These are phyloP conservation scores for Phallus indusiatus DNA, from an alignment of 768 basidiomycete genomes.

Conservation along the genomic window DNA sequence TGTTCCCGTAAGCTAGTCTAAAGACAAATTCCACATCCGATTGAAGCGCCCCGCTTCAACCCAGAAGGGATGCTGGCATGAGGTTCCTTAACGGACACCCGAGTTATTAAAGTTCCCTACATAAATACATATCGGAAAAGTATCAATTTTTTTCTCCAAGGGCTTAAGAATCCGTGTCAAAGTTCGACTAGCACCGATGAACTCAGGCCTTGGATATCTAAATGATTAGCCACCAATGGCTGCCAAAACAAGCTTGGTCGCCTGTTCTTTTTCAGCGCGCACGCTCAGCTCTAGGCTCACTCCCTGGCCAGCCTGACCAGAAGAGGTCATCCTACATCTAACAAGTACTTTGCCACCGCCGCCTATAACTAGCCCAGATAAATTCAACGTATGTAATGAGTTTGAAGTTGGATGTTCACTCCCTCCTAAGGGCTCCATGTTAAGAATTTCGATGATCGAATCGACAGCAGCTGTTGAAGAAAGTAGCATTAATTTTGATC, in stretches of 20 bases:
- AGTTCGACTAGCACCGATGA: background rate
- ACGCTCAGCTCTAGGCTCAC: conserved; percentile 90
- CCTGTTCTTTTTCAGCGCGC: conserved; percentile 83
- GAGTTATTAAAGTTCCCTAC: too few species aligned
- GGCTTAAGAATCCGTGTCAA: background rate
- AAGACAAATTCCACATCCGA: too few species aligned
- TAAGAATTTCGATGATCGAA: conserved; percentile 90
- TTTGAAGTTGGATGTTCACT: conserved; percentile 72
- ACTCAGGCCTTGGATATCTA: background rate
- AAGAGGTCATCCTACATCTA: conserved; percentile 92
- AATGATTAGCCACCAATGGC: conserved; percentile 63
- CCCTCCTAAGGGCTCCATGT: conserved; percentile 95
- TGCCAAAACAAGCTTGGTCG: conserved; percentile 77
- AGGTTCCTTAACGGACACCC: too few species aligned
- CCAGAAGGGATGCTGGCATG: too few species aligned
- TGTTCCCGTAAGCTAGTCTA: too few species aligned
- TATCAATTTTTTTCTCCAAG: background rate
- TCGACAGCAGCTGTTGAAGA: conserved; percentile 76
- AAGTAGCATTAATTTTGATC: background rate
- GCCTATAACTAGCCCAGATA: conserved; percentile 84
- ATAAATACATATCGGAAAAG: background rate
- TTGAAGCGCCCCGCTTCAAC: too few species aligned
- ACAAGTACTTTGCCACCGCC: conserved; percentile 95
- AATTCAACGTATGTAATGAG: conserved; percentile 87
- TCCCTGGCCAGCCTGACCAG: conserved; percentile 59